Base-by-base conservation (phyloP, 805 yeast genomes). In the Wickerhamomyces canadensis region DNA sequence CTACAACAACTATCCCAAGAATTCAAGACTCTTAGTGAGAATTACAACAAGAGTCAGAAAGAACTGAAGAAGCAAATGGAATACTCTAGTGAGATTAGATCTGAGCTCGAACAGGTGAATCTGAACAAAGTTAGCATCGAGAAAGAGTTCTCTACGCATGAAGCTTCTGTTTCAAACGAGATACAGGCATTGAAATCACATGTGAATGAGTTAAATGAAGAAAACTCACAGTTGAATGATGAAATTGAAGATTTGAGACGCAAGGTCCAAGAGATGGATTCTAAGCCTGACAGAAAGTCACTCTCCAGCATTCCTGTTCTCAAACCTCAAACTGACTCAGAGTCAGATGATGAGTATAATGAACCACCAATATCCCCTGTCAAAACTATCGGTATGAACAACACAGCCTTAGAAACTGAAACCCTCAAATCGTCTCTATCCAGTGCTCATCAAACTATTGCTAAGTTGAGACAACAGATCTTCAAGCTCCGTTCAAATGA, bases 121-220 rank as follows among this genome's bases (percentile, higher is more conserved):
- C 57, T 55, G 51, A 65, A 61, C 19, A 64, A 68, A 38, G 60
- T 57, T 5, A 60, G 64, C 3, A 54, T 76, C 16, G 61, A 61
- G 31, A 58, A 61, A 13, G 68, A 69, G 29, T 61, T 67, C 26
- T 54, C 59, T 2, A 42, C 57, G 24, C 58, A 66, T 13, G 67
- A 69, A 28, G 40, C 43, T 1, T 52, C 64, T 15, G 61, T 67
- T 24, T 55, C 58, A 12, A 48, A 54, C 22, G 79, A 79, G 39
- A 47, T 76, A 7, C 59, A 58, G 21, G 76, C 69, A 14, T 60
- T 80, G 40, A 76, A 69, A 47, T 56, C 55, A 4, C 70, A 74
- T 33, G 74, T 81, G 33, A 70, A 68, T 23, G 80, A 74, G 33
- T 60, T 83, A 42, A 83, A 82, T 53, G 82, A 80, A 48, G 88